Percentiles rank a stretch among this genome's conserved stretches.
Evolutionary conservation across 495 filamentous ascomycete species (phyloP).

Genomic region (Neurospora tetrasperma): DNA sequence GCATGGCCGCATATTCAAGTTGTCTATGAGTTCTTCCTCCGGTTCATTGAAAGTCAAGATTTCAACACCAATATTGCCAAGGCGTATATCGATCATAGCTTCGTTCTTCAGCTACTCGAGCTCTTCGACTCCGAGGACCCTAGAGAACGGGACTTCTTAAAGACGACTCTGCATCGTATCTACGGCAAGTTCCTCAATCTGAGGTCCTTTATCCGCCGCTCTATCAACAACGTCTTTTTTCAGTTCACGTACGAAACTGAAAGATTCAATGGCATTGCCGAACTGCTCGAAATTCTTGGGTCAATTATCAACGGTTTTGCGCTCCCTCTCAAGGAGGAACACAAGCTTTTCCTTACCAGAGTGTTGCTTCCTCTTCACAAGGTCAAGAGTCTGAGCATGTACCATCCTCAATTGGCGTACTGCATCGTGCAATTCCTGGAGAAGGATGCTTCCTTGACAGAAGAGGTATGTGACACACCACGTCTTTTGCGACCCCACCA

Average conservation of each 20-base stretch:
- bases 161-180: conserved; percentile 95
- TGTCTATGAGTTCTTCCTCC: conserved; percentile 97
- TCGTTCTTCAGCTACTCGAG: conserved; percentile 94
- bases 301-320: conserved; percentile 99
- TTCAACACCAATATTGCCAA: conserved; percentile 99
- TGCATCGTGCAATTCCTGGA: conserved; percentile 99
- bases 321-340: conserved; percentile 93
- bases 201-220: conserved; percentile 90
- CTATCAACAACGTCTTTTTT: conserved; percentile 99
- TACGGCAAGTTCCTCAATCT: conserved; percentile 99
- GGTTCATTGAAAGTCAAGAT: conserved; percentile 98
- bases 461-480: conserved; percentile 55
- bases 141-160: conserved; percentile 92
- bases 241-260: conserved; percentile 99
- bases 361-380: conserved; percentile 93
- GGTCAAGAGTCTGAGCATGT: conserved; percentile 99
- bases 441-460: conserved; percentile 93
- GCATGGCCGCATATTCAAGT: conserved; percentile 99
- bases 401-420: conserved; percentile 95
- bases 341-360: conserved; percentile 94
- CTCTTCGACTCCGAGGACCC: conserved; percentile 98
- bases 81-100: conserved; percentile 94
- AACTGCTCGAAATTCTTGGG: conserved; percentile 90
- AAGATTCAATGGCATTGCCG: conserved; percentile 95
- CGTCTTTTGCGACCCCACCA: background rate